phyloP scores from a whole-genome alignment of 768 basidiomycete genomes.

The Kwoniella dendrophila region DNA sequence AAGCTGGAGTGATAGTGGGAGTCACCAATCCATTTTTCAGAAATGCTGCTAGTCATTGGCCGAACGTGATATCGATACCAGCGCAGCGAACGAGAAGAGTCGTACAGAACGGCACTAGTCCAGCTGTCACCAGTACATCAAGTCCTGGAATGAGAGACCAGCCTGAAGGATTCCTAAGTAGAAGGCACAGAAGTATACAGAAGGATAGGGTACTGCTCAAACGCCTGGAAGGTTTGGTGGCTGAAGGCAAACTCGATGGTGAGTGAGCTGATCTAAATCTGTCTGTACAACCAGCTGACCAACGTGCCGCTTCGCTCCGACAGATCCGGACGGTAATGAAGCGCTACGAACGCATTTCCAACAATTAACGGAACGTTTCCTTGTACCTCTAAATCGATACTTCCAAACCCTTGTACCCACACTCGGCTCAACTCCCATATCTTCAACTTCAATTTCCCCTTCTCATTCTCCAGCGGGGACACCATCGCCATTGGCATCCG shows the following conservation, averaged over 20 bases:
- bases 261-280: slow-evolving; percentile 28
- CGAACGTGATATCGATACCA: slow-evolving; percentile 54
- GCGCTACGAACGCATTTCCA: slow-evolving; percentile 77
- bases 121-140: slow-evolving; percentile 6
- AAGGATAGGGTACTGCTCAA: slow-evolving; percentile 78
- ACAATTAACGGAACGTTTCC: slow-evolving; percentile 77
- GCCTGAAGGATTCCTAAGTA: slow-evolving; percentile 52
- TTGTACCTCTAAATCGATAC: slow-evolving; percentile 88
- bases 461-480: neutral
- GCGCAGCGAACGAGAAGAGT: slow-evolving; percentile 21
- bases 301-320: neutral
- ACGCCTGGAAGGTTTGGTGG: slow-evolving; percentile 62
- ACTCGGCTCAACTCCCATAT: slow-evolving; percentile 17
- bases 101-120: slow-evolving; percentile 16
- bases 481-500: neutral
- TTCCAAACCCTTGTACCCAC: slow-evolving; percentile 58
- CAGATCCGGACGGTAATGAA: slow-evolving; percentile 59
- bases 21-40: slow-evolving; percentile 57
- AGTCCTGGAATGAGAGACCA: slow-evolving; percentile 32
- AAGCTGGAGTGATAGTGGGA: slow-evolving; percentile 53
- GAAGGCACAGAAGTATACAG: slow-evolving; percentile 77
- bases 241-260: slow-evolving; percentile 64
- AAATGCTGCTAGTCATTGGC: slow-evolving; percentile 56
- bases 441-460: slow-evolving; percentile 6
- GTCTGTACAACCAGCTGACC: slow-evolving; percentile 14